Conservation (phyloP, 192 early-diverging fungal species). For the Mortierella antarctica region DNA sequence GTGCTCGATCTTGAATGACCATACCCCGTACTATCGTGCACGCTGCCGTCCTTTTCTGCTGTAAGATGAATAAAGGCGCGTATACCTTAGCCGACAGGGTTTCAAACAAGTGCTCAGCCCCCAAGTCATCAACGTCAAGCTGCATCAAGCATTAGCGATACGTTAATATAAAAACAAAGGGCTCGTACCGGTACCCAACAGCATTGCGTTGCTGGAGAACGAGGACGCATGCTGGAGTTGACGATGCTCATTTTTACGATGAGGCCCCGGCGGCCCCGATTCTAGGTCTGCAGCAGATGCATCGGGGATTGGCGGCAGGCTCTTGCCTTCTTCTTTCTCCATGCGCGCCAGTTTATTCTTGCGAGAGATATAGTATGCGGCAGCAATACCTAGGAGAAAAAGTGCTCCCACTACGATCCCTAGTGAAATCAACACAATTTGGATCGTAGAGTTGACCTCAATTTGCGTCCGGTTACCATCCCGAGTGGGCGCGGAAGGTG, state of each 20-base stretch:
- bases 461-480: background rate
- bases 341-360: conserved; percentile 21
- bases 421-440: conserved; percentile 29
- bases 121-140: too few species aligned
- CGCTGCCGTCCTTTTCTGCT: background rate
- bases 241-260: too few species aligned
- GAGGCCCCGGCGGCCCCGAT: too few species aligned
- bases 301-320: background rate
- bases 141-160: too few species aligned
- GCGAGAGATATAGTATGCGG: conserved; percentile 37
- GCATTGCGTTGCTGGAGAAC: too few species aligned
- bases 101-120: too few species aligned
- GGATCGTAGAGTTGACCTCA: conserved; percentile 26
- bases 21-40: background rate
- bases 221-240: too few species aligned
- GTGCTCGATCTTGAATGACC: background rate
- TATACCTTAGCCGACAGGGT: too few species aligned
- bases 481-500: background rate
- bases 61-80: too few species aligned
- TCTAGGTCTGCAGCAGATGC: background rate
- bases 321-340: background rate
- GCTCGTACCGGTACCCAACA: too few species aligned
- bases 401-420: conserved; percentile 19
- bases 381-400: conserved; percentile 15
- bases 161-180: too few species aligned